Percentiles rank a stretch among this genome's conserved stretches.
phyloP scores from a whole-genome alignment of 352 stramenopile genomes.

The Paralagenidium karlingii region DNA sequence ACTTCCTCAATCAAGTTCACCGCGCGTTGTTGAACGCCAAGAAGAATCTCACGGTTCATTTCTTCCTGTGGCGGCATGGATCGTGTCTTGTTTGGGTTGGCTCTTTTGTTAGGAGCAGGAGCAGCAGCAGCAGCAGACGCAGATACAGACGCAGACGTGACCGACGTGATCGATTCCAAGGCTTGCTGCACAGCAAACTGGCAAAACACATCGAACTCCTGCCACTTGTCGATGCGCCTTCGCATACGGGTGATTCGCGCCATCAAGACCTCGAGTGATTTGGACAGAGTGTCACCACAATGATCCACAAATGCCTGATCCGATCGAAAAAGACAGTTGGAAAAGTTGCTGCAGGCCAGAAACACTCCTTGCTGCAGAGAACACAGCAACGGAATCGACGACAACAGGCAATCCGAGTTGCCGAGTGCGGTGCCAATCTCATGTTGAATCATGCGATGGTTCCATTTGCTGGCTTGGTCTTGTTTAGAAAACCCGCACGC shows the following conservation, averaged over 20 bases:
- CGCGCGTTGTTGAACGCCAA: constrained; percentile 15
- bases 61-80: constrained; percentile 20
- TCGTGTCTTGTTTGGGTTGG: neutral
- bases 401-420: too few species aligned
- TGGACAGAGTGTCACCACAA: too few species aligned
- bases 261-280: too few species aligned
- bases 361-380: too few species aligned
- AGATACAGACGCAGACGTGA: constrained; percentile 22
- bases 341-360: too few species aligned
- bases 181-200: constrained; percentile 17
- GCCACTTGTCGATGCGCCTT: constrained; percentile 11
- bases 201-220: constrained; percentile 30
- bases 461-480: too few species aligned
- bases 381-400: too few species aligned
- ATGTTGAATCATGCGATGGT: too few species aligned
- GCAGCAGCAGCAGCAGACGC: constrained; percentile 12
- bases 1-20: constrained; percentile 20
- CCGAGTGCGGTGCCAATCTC: too few species aligned
- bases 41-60: constrained; percentile 19
- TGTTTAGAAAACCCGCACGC: too few species aligned
- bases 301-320: too few species aligned
- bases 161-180: constrained; percentile 17
- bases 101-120: constrained; percentile 8
- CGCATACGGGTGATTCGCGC: neutral
- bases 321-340: too few species aligned